Percentiles rank a stretch among this genome's conserved stretches.
These are phyloP conservation scores for Megacollybia marginata DNA, from an alignment of 768 basidiomycete genomes.

Conservation along the genomic window DNA sequence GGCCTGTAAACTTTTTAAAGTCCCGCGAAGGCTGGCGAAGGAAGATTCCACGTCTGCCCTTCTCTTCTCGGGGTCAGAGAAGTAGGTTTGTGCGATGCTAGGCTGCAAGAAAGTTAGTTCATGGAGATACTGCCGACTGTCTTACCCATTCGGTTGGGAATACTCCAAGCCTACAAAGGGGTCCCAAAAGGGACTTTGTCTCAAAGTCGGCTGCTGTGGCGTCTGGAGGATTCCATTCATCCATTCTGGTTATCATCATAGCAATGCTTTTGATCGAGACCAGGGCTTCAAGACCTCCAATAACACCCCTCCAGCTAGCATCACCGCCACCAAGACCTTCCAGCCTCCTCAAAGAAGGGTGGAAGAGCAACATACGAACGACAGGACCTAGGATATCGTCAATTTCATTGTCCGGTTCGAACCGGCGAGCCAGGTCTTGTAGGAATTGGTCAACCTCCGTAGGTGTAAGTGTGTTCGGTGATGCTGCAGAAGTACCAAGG, in stretches of 20 bases:
- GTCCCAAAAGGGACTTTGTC: slow-evolving; percentile 67
- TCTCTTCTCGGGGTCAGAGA: slow-evolving; percentile 78
- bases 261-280: slow-evolving; percentile 82
- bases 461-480: slow-evolving; percentile 46
- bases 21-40: slow-evolving; percentile 78
- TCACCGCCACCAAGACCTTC: slow-evolving; percentile 71
- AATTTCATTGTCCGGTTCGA: slow-evolving; percentile 73
- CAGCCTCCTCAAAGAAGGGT: slow-evolving; percentile 52
- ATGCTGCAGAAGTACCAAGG: slow-evolving; percentile 35
- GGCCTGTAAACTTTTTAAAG: slow-evolving; percentile 80
- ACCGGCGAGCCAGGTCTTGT: slow-evolving; percentile 74
- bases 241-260: slow-evolving; percentile 66
- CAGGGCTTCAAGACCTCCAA: slow-evolving; percentile 75
- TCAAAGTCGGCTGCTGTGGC: slow-evolving; percentile 61
- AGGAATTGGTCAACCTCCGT: slow-evolving; percentile 76
- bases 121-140: slow-evolving; percentile 7
- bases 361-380: slow-evolving; percentile 52
- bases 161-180: slow-evolving; percentile 74
- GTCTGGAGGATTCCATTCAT: slow-evolving; percentile 61
- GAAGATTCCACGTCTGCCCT: slow-evolving; percentile 75
- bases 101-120: slow-evolving; percentile 41
- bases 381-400: slow-evolving; percentile 75
- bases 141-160: slow-evolving; percentile 87
- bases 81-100: slow-evolving; percentile 68
- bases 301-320: slow-evolving; percentile 78